Percentiles rank a stretch among this genome's conserved stretches.
phyloP scores from a whole-genome alignment of 495 filamentous ascomycete species.

The Aspergillus nanangensis region DNA sequence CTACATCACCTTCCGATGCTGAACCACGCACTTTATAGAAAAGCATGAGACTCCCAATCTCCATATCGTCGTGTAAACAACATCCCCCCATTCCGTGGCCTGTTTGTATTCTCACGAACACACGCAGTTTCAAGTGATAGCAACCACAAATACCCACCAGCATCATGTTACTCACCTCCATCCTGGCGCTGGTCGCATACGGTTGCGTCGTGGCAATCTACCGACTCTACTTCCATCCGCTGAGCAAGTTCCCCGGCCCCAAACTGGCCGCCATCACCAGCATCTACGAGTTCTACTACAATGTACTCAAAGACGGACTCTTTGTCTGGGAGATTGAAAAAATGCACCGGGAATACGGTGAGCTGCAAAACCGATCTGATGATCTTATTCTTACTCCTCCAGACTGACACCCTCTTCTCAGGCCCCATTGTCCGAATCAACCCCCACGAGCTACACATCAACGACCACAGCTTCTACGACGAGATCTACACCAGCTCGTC shows the following conservation, averaged over 20 bases:
- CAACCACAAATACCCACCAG: too few species aligned
- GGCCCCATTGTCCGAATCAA: conserved; percentile 51
- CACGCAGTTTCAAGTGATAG: too few species aligned
- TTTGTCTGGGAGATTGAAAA: conserved; percentile 39
- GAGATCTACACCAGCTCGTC: conserved; percentile 24
- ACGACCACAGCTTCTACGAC: conserved; percentile 32
- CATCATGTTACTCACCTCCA: too few species aligned
- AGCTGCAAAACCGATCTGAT: too few species aligned
- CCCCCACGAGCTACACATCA: conserved; percentile 46
- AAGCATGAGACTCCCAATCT: too few species aligned
- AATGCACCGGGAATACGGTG: conserved; percentile 46
- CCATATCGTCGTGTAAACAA: too few species aligned
- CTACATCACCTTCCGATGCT: too few species aligned
- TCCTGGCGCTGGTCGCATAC: too few species aligned
- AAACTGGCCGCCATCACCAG: conserved; percentile 41
- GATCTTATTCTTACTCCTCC: not conserved
- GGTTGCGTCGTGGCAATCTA: too few species aligned
- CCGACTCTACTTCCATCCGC: conserved; percentile 46
- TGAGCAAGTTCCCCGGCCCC: conserved; percentile 42
- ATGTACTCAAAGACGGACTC: conserved; percentile 32
- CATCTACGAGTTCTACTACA: conserved; percentile 49
- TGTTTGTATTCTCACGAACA: too few species aligned
- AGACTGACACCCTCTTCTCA: conserved; percentile 5
- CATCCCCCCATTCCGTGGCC: too few species aligned
- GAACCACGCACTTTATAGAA: too few species aligned